Evolutionary conservation across 1,139 yeast species (phyloP), one percentile per base, ranked within the genome.

Genomic region (Blastobotrys elegans): DNA sequence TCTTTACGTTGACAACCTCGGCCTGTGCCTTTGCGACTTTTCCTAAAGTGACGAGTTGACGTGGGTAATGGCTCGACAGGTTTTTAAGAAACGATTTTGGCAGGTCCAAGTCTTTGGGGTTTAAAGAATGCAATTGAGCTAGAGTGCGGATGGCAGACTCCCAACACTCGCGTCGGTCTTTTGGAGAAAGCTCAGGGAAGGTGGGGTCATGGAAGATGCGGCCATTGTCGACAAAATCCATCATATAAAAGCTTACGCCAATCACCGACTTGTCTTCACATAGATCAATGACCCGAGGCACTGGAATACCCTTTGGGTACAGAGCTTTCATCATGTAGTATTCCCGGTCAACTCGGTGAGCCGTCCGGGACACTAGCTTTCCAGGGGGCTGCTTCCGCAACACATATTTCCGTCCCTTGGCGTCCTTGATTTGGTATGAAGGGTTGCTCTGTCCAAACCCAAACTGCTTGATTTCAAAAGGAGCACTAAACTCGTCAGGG

Each of bases 361-460:
- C 84, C 13, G 79, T 72, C 52, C 69, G 73, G 22, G 80, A 74
- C 22, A 79, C 75, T 49, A 80, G 66, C 51, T 76, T 71, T 2
- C 80, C 71, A 16, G 72, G 69, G 0, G 85, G 85, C 56, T 80
- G 79, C 53, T 80, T 69, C 51, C 84, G 67, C 46, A 80, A 68
- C 2, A 79, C 84, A 47, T 69, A 72, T 37, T 69, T 64, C 33
- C 56, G 61, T 1, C 74, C 75, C 8, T 53, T 51, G 4, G 62
- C 53, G 55, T 77, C 81, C 4, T 64, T 65, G 20, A 80, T 52
- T 34, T 74, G 69, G 56, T 78, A 79, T 0, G 84, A 79, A 14
- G 84, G 85, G 58, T 80, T 80, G 2, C 82, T 76, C 59, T 80
- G 85, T 10, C 85, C 85, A 62, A 75, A 77, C 21, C 71, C 69